Evolutionary conservation across 2,329 filamentous ascomycete genomes (phyloP), one percentile per base, ranked within the genome.

Genomic region (Berkeleyomyces rouxiae): DNA sequence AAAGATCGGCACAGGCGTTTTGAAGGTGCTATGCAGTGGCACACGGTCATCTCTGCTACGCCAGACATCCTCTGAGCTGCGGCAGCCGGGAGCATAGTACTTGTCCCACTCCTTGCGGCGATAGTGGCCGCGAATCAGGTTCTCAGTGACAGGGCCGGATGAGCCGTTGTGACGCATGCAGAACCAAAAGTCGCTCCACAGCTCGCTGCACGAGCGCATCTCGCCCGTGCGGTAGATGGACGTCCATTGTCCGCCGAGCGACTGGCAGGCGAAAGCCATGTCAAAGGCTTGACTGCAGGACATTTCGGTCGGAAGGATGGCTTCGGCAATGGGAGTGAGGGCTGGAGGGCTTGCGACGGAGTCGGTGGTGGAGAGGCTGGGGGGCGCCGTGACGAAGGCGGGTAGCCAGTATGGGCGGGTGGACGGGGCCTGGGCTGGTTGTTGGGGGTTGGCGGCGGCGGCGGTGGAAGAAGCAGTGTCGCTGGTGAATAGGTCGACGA

Each of bases 141-240:
- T 79, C 65, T 81, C 83, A 67, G 83, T 75, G 51, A 78, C 74
- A 33, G 82, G 79, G 0, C 78, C 73, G 69, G 83, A 83, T 1
- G 80, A 79, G 69, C 86, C 84, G 36, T 64, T 64, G 44, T 84
- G 85, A 67, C 88, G 85, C 91, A 97, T 96, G 78, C 93, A 99
- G 76, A 96, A 92, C 88, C 91, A 95, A 74, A 96, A 97, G 73
- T 96, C 88, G 65, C 86, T 82, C 90, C 92, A 96, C 66, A 90
- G 85, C 67, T 95, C 87, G 66, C 79, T 82, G 78, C 93, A 99
- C 3, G 82, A 79, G 53, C 86, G 82, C 69, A 95, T 76, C 49
- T 78, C 76, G 66, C 93, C 93, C 71, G 90, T 86, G 46, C 93
- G 87, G 78, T 97, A 99, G 44, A 97, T 81, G 69, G 90, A 84